Base-by-base conservation (phyloP, 2,329 filamentous ascomycete species). In the Chaetomium olivaceum region DNA sequence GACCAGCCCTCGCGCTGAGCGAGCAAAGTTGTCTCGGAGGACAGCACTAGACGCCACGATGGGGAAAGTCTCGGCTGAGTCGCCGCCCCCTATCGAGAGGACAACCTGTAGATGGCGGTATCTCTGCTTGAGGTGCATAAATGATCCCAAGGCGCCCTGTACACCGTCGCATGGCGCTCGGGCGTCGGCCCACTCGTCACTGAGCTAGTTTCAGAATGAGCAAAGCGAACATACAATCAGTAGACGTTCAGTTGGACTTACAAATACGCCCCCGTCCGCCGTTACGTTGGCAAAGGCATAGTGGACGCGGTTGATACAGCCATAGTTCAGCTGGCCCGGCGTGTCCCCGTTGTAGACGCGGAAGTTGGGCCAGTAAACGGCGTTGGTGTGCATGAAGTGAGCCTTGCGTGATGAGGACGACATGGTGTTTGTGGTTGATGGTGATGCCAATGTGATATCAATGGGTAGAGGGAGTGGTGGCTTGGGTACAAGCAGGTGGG, bases 351-450 rank as follows among this genome's bases (percentile, higher is more conserved):
- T 83, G 77, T 93, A 92, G 70, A 92, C 86, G 65, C 88, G 83
- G 79, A 87, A 88, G 77, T 92, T 94, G n/a, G 91, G 90, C 76
- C 92, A 95, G 79, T 94, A 95, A 21, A 92, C 89, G 25, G 89
- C 91, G 76, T 95, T 95, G 73, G 85, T 86, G 74, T 82, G 85
- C 78, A 86, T 85, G 67, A 87, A 78, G 68, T 80, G 80, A 69
- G 80, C 77, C 75, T 77, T 82, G 73, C 79, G 80, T 52, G 76
- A 80, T 16, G 79, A 78, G 8, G 68, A 65, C 62, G 66, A 54
- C 66, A 70, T 70, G 56, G 3, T 67, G 36, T 6, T 52, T 23
- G 43, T 33, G 16, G 19, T 31, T 11, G 8, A 16, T 23, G 7
- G 23, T 25, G 58, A 54, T 23, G 16, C 16, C 14, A 9, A n/a